Percentiles rank a stretch among this genome's conserved stretches.
phyloP scores from a whole-genome alignment of 2,329 filamentous ascomycete genomes.

The Epichloe brachyelytri region DNA sequence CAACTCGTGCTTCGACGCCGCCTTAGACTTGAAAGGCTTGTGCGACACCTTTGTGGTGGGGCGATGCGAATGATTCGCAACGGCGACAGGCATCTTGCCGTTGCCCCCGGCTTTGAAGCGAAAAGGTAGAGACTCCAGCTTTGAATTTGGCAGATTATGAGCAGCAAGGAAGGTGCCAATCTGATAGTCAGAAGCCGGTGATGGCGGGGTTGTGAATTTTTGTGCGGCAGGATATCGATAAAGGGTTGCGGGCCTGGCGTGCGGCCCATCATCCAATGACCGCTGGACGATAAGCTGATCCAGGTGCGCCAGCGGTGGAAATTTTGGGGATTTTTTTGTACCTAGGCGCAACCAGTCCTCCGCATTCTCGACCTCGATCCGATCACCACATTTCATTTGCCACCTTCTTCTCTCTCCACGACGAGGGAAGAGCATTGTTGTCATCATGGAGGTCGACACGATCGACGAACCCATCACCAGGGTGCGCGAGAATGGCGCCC shows the following conservation, averaged over 20 bases:
- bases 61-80: slow-evolving; percentile 67
- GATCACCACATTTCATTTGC: not conserved
- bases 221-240: slow-evolving; percentile 25
- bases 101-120: slow-evolving; percentile 74
- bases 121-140: slow-evolving; percentile 62
- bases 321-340: slow-evolving; percentile 15
- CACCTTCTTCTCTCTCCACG: not conserved
- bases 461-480: slow-evolving; percentile 22
- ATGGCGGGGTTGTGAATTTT: slow-evolving; percentile 27
- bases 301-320: slow-evolving; percentile 16
- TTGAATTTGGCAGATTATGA: slow-evolving; percentile 18
- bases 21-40: slow-evolving; percentile 87
- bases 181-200: slow-evolving; percentile 3
- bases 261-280: slow-evolving; percentile 13
- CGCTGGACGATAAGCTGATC: slow-evolving; percentile 14
- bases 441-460: slow-evolving; percentile 26
- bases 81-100: slow-evolving; percentile 61
- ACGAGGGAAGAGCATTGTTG: slow-evolving; percentile 7
- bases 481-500: slow-evolving; percentile 38
- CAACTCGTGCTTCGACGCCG: slow-evolving; percentile 76
- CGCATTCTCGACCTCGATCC: not conserved
- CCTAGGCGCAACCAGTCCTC: not conserved
- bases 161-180: not conserved
- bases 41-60: slow-evolving; percentile 80
- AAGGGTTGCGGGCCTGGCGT: slow-evolving; percentile 5